A percentile compares a stretch with the other conserved stretches of the same genome.
phyloP scores from a whole-genome alignment of 495 filamentous ascomycete genomes.

The Hypoxylon lienhwacheense region DNA sequence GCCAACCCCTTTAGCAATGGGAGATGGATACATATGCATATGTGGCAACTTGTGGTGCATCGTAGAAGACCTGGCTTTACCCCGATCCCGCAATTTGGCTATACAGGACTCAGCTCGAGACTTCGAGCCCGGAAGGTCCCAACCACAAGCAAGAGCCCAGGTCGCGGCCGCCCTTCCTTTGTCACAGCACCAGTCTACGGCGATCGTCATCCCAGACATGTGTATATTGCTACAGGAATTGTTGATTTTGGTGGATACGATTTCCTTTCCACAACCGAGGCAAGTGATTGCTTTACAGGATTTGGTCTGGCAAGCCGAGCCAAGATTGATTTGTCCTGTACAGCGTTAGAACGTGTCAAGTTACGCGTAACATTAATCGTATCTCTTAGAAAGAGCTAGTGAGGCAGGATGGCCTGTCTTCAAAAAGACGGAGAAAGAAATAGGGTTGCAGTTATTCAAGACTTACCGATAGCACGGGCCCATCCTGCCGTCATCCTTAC shows the following conservation, averaged over 20 bases:
- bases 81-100: conserved; percentile 10
- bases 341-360: not conserved
- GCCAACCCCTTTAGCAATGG: conserved; percentile 22
- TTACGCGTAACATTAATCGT: not conserved
- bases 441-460: not conserved
- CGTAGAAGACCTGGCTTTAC: not conserved
- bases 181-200: conserved; percentile 41
- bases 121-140: conserved; percentile 7
- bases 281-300: conserved; percentile 9
- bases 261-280: conserved; percentile 17
- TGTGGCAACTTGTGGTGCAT: not conserved
- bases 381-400: not conserved
- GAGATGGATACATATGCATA: not conserved
- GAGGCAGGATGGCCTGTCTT: not conserved
- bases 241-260: not conserved
- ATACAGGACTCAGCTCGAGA: not conserved
- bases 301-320: conserved; percentile 7
- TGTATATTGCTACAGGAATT: not conserved
- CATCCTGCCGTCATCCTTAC: conserved; percentile 16
- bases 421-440: not conserved
- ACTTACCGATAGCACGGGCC: conserved; percentile 6
- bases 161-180: conserved; percentile 36
- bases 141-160: conserved; percentile 41
- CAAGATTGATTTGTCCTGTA: conserved; percentile 13
- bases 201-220: conserved; percentile 1